Conservation (phyloP, 1,284 basidiomycete species). For the Calocybe gambosa region DNA sequence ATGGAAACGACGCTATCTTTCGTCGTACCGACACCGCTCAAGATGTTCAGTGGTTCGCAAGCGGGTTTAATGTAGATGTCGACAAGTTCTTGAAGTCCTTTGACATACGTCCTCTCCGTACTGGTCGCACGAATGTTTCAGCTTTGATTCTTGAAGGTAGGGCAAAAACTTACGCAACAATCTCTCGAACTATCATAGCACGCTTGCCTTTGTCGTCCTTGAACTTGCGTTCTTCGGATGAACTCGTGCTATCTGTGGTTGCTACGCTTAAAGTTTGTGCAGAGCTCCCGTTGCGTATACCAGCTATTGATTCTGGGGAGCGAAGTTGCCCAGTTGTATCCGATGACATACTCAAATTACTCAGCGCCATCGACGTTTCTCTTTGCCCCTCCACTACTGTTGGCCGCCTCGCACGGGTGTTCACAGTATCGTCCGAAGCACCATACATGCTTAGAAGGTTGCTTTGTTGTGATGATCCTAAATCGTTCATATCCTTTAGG, state of each 20-base stretch:
- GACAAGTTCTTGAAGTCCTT: slow-evolving; percentile 86
- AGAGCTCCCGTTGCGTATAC: slow-evolving; percentile 50
- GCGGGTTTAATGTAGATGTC: slow-evolving; percentile 94
- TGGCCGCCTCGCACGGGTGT: slow-evolving; percentile 52
- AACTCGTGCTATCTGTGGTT: slow-evolving; percentile 65
- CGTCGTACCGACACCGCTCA: slow-evolving; percentile 61
- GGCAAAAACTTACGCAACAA: slow-evolving; percentile 63
- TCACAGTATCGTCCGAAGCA: slow-evolving; percentile 34
- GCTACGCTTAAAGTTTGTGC: slow-evolving; percentile 66
- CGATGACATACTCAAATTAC: slow-evolving; percentile 33
- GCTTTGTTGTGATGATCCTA: slow-evolving; percentile 56
- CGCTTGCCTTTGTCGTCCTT: slow-evolving; percentile 85
- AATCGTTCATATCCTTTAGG: slow-evolving; percentile 90
- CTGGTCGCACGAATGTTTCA: slow-evolving; percentile 31
- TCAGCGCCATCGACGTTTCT: slow-evolving; percentile 43
- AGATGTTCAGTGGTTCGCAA: slow-evolving; percentile 60
- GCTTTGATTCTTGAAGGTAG: not conserved
- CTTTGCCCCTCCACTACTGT: slow-evolving; percentile 55
- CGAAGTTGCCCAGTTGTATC: slow-evolving; percentile 51
- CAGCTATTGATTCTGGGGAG: slow-evolving; percentile 52
- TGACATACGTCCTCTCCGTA: slow-evolving; percentile 94
- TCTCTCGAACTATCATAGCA: slow-evolving; percentile 76
- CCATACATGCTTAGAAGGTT: slow-evolving; percentile 52
- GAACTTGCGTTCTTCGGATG: slow-evolving; percentile 71
- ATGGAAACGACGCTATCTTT: slow-evolving; percentile 86